phyloP scores from a whole-genome alignment of 345 rosid species.

The Brassica incana region DNA sequence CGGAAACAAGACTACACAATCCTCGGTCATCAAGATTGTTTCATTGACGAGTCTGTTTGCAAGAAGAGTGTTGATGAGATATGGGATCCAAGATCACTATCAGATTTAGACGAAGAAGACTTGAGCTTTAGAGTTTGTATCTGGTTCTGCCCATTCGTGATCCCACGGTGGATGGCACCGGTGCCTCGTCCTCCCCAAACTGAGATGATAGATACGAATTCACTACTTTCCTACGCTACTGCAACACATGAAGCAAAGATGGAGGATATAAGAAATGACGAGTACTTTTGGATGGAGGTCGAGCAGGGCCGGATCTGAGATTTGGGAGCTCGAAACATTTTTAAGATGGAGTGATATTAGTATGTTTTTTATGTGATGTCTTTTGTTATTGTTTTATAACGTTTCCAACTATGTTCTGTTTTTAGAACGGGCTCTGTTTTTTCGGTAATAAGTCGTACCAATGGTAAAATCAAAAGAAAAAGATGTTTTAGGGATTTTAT shows the following conservation, averaged over 20 bases:
- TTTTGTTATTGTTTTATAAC: conserved; percentile 47
- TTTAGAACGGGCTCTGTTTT: conserved; percentile 38
- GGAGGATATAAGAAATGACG: neutral
- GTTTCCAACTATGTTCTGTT: conserved; percentile 56
- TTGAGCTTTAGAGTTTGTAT: neutral
- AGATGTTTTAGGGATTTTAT: neutral
- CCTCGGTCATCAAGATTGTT: neutral
- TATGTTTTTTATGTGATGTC: neutral
- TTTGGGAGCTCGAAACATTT: neutral
- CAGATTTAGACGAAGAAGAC: neutral
- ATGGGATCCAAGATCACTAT: neutral
- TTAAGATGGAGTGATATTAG: conserved; percentile 38
- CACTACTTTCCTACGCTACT: neutral
- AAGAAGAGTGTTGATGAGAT: neutral
- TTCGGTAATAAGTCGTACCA: neutral
- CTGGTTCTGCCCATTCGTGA: neutral
- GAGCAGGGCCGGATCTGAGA: neutral
- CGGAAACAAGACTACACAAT: neutral
- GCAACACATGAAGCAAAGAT: neutral
- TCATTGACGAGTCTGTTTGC: neutral
- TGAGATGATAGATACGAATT: conserved; percentile 10
- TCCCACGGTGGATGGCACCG: conserved; percentile 11
- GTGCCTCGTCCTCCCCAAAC: conserved; percentile 12
- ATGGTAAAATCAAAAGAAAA: conserved; percentile 27
- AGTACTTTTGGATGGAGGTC: conserved; percentile 45